These are phyloP conservation scores for Brasenia schreberi DNA, from an alignment of 164 flowering plant genomes.

Conservation along the genomic window DNA sequence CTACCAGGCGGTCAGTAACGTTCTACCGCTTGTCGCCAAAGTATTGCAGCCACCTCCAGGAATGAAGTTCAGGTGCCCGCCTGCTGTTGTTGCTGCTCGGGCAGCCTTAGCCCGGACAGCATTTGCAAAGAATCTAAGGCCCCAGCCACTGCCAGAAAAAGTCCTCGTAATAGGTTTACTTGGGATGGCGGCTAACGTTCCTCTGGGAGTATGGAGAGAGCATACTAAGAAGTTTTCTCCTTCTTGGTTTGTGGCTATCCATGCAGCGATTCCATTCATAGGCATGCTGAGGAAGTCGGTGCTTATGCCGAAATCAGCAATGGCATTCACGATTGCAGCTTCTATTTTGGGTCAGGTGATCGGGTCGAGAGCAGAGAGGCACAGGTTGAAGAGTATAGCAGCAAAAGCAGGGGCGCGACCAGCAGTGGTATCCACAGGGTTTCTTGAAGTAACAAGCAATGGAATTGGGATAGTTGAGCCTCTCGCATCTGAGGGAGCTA, in stretches of 20 bases:
- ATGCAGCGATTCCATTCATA: conserved; percentile 92
- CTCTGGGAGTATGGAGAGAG: conserved; percentile 86
- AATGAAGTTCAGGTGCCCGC: conserved; percentile 71
- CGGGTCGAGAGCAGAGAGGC: conserved; percentile 89
- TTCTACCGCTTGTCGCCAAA: conserved; percentile 80
- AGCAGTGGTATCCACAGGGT: not conserved
- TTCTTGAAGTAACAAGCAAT: too few relatives aligned
- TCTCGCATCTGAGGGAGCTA: not conserved
- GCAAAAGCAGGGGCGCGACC: not conserved
- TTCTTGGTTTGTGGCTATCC: conserved; percentile 81
- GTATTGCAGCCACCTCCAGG: conserved; percentile 74
- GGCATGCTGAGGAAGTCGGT: conserved; percentile 83
- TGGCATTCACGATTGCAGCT: conserved; percentile 95
- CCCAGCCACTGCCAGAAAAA: conserved; percentile 80
- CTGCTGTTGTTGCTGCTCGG: conserved; percentile 81
- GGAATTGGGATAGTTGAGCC: not conserved
- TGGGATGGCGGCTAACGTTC: conserved; percentile 96
- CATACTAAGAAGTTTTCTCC: conserved; percentile 83
- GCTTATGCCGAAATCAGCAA: conserved; percentile 92
- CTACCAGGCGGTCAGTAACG: conserved; percentile 70
- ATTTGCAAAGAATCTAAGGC: conserved; percentile 73
- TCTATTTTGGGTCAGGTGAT: conserved; percentile 88
- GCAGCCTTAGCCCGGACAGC: conserved; percentile 84
- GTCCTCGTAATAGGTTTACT: conserved; percentile 68
- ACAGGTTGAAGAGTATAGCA: conserved; percentile 35